Evolutionary conservation across 805 yeast genomes (phyloP), one percentile per base, ranked within the genome.

Genomic region (Kodamaea sagamina): DNA sequence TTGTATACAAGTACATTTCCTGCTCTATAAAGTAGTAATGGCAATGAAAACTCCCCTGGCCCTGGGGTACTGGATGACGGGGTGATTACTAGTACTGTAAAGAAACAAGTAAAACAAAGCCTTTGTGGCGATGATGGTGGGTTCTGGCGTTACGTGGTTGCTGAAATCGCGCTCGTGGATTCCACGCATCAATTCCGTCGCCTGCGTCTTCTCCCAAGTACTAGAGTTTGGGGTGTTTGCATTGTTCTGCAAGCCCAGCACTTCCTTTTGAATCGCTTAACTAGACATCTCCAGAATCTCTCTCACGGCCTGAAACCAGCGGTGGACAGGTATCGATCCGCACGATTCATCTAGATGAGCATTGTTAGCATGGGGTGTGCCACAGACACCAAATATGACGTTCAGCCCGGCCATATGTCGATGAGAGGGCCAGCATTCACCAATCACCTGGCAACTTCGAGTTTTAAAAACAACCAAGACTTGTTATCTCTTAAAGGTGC

Each of bases 1-100:
- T 54, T 35, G 44, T 49, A 9, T 32, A 39, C 34, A 29, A 29
- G 34, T 29, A 29, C 19, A 29, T 29, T 15, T 15, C 34, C 34
- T 29, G 34, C 17, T 29, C 34, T 29, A 13, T 29, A 15, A 29
- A 29, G 34, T 29, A 29, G 34, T 29, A 29, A 29, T 29, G 34
- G 34, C 15, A 29, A 29, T 29, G 10, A 15, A 29, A 29, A 13
- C 34, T 29, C 10, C 19, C 19, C 19, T 13, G 17, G 17, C 19
- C 31, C 34, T 29, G 34, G 34, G 34, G 34, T 29, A 29, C 19
- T 29, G 34, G 34, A 29, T 29, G 34, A 29, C 34, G 34, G 34
- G 34, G 34, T 29, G 34, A 13, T 29, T 29, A 15, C 7, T 3
- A 12, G 17, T 29, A 29, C 34, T 17, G 17, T 29, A 16, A 12